phyloP scores from a whole-genome alignment of 2,329 filamentous ascomycete genomes.

The Fusarium robinianum region DNA sequence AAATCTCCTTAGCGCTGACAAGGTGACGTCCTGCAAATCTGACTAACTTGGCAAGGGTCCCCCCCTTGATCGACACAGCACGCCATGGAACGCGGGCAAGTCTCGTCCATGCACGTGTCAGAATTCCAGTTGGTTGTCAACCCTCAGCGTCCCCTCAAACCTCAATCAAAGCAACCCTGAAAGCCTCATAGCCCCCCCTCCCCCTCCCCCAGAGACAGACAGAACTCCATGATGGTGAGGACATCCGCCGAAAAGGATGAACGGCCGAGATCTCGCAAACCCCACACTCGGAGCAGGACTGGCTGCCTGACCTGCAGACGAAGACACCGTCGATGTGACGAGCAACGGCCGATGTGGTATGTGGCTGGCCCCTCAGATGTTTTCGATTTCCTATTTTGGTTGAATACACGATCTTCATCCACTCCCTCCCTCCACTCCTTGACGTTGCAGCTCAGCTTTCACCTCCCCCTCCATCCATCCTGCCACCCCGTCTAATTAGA shows the following conservation, averaged over 20 bases:
- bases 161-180: no score
- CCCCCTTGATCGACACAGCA: no score
- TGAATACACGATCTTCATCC: slow-evolving; percentile 6
- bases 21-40: not conserved
- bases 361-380: slow-evolving; percentile 1
- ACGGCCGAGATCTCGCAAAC: slow-evolving; percentile 6
- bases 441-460: not conserved
- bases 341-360: slow-evolving; percentile 25
- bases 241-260: not conserved
- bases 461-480: no score
- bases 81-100: no score
- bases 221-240: not conserved
- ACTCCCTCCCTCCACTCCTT: not conserved
- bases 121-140: no score
- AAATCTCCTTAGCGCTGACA: slow-evolving; percentile 6
- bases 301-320: slow-evolving; percentile 31
- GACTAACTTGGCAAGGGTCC: not conserved
- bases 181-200: no score
- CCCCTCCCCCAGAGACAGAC: not conserved
- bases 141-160: no score
- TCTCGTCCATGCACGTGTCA: no score
- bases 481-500: no score
- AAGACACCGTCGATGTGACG: slow-evolving; percentile 28
- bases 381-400: slow-evolving; percentile 9
- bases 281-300: slow-evolving; percentile 26